Conservation (phyloP, 352 stramenopile genomes). For the Phytophthora pini region DNA sequence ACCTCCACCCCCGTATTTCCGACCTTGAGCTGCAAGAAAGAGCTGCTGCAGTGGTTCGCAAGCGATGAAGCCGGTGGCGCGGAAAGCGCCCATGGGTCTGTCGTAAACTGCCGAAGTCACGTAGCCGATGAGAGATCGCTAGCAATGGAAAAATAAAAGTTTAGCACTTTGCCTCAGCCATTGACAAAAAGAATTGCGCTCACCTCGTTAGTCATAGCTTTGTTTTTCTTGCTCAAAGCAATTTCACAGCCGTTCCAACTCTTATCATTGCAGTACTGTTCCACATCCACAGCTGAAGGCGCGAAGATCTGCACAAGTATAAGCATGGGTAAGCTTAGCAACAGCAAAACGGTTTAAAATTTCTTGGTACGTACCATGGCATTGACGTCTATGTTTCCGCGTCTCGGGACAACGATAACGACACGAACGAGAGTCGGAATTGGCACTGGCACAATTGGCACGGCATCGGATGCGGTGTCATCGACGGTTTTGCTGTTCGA, state of each 20-base stretch:
- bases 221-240: constrained; percentile 23
- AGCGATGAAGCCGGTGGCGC: constrained; percentile 67
- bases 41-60: constrained; percentile 71
- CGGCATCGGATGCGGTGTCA: neutral
- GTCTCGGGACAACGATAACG: constrained; percentile 54
- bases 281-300: constrained; percentile 36
- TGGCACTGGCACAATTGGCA: constrained; percentile 52
- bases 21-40: constrained; percentile 37
- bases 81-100: constrained; percentile 68
- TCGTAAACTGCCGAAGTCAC: constrained; percentile 85
- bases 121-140: constrained; percentile 63
- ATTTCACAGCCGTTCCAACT: constrained; percentile 46
- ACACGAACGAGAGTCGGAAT: constrained; percentile 80
- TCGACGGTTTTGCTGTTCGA: neutral
- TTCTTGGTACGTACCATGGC: constrained; percentile 57
- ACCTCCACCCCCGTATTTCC: constrained; percentile 13
- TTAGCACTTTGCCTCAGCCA: neutral
- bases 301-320: constrained; percentile 39
- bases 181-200: neutral
- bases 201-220: constrained; percentile 29
- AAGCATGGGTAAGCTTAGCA: constrained; percentile 2
- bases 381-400: constrained; percentile 62
- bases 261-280: constrained; percentile 35
- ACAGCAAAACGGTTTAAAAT: neutral
- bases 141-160: constrained; percentile 4